Base-by-base conservation (phyloP, 2,329 filamentous ascomycete genomes). In the Curvularia spicifera region DNA sequence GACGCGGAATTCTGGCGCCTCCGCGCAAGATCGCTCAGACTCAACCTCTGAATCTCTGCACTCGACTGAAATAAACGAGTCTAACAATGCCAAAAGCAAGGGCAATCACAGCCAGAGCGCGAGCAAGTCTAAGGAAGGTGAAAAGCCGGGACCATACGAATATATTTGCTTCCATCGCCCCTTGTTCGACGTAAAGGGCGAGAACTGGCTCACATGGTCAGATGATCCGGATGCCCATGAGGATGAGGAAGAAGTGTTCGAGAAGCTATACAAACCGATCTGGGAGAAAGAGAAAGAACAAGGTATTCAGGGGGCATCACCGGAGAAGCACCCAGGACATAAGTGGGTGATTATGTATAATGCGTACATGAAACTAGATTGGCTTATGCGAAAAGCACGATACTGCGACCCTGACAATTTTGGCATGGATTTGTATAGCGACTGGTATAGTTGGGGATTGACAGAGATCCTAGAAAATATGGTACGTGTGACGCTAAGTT, bases 281-380 rank as follows among this genome's bases (percentile, higher is more conserved):
- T 44, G 53, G 31, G 53, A 67, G 5, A 15, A 51, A 20, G 62
- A 62, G n/a, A 26, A 35, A 15, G 35, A 52, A 5, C 50, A 49
- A 2, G 50, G 42, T 4, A 53, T 66, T 13, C 56, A 51, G 26
- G 42, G 56, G n/a, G 18, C 53, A 15, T 37, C 54, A 24, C 53
- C 63, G 7, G 20, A 26, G 8, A 40, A 67, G 1, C 47, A 62
- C 22, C 45, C 45, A 10, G 55, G 54, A 12, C 60, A 62, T 51
- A 70, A 69, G 50, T 70, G 67, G 66, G 51, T 70, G 5, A 69
- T 68, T 6, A 53, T 66, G 60, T 52, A 54, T 51, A 43, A 50
- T n/a, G 57, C 53, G 20, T 68, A 53, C 54, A 45, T 58, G n/a
- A 63, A 54, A 45, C 46, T 18, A 15, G 44, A 53, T 22, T 40